phyloP scores from a whole-genome alignment of 2,329 filamentous ascomycete genomes.

The Blastomyces parvus region DNA sequence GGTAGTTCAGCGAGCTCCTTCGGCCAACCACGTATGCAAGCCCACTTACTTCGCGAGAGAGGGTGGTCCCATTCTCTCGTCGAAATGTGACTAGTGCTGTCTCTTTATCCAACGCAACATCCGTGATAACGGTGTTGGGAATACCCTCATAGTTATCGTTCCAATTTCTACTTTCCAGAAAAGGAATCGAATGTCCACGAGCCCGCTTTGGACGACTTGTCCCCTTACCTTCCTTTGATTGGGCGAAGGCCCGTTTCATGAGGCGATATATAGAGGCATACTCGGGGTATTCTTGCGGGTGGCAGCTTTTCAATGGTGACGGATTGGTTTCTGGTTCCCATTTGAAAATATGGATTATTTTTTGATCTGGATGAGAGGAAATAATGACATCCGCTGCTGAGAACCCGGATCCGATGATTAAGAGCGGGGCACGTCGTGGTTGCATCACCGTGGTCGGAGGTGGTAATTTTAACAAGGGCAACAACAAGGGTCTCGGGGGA shows the following conservation, averaged over 20 bases:
- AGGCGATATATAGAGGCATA: conserved; percentile 51
- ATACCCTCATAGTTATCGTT: conserved; percentile 45
- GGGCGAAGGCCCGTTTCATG: conserved; percentile 46
- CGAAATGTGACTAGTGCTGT: conserved; percentile 37
- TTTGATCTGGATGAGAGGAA: conserved; percentile 41
- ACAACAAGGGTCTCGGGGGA: conserved; percentile 41
- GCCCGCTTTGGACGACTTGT: conserved; percentile 20
- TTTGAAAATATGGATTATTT: conserved; percentile 51
- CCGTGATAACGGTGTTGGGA: conserved; percentile 43
- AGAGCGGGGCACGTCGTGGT: conserved; percentile 33
- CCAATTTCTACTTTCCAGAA: conserved; percentile 43
- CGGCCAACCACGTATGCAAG: conserved; percentile 49
- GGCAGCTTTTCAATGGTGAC: conserved; percentile 49
- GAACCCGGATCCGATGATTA: conserved; percentile 54
- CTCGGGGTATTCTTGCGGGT: conserved; percentile 53
- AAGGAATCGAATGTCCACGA: conserved; percentile 34
- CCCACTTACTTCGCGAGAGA: conserved; percentile 40
- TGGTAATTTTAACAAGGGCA: conserved; percentile 35
- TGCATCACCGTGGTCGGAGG: conserved; percentile 15
- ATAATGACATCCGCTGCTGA: conserved; percentile 54
- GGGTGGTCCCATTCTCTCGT: conserved; percentile 32
- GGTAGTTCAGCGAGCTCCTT: conserved; percentile 46
- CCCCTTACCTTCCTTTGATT: conserved; percentile 13
- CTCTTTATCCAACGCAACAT: conserved; percentile 26
- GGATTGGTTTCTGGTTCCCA: conserved; percentile 49